A percentile compares a stretch with the other conserved stretches of the same genome.
These are phyloP conservation scores for Globisporangium viniferum DNA, from an alignment of 352 stramenopile genomes.

Conservation along the genomic window DNA sequence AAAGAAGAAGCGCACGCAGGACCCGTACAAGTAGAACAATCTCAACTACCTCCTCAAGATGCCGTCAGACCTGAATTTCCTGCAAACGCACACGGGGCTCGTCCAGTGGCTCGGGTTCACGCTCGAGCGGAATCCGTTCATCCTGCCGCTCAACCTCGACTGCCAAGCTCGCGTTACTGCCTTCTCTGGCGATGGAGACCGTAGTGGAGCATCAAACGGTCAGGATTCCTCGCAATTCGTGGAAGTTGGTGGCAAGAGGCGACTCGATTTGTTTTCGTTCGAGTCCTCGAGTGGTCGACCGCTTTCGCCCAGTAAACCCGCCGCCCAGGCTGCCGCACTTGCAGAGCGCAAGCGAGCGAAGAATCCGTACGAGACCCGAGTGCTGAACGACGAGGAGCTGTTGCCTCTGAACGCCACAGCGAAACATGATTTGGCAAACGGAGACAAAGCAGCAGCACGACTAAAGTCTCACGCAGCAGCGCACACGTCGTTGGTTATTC, in stretches of 20 bases:
- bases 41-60: conserved; percentile 92
- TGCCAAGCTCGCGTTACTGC: conserved; percentile 15
- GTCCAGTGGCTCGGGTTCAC: conserved; percentile 84
- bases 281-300: neutral
- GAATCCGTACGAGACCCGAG: conserved; percentile 77
- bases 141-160: conserved; percentile 81
- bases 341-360: conserved; percentile 62
- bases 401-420: conserved; percentile 27
- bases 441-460: neutral
- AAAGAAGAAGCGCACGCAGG: conserved; percentile 26
- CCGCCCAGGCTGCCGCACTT: conserved; percentile 28
- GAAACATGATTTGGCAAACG: neutral
- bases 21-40: conserved; percentile 86
- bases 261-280: neutral
- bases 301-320: conserved; percentile 5
- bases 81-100: conserved; percentile 76
- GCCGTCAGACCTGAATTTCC: conserved; percentile 86
- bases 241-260: conserved; percentile 59
- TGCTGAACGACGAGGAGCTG: conserved; percentile 85
- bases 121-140: conserved; percentile 85
- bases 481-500: conserved; percentile 18
- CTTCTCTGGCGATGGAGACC: neutral
- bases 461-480: conserved; percentile 7
- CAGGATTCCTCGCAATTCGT: conserved; percentile 42
- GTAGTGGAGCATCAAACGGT: neutral